Evolutionary conservation across 2,329 filamentous ascomycete genomes (phyloP).

Genomic region (Dothistroma septosporum): DNA sequence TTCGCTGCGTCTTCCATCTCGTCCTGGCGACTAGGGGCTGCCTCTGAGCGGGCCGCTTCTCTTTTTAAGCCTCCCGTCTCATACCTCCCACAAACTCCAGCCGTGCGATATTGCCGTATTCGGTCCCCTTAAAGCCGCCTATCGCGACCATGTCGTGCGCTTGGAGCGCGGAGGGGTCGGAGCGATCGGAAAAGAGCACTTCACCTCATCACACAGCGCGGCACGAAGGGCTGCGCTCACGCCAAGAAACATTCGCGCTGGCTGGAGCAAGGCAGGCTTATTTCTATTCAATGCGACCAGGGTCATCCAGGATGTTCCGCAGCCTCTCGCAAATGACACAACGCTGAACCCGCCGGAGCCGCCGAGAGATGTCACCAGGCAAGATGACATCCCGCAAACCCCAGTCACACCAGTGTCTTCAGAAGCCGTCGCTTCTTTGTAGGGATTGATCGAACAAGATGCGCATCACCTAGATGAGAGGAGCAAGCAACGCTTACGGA

Average conservation of each 20-base stretch:
- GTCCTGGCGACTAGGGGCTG: no score
- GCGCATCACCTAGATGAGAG: not conserved
- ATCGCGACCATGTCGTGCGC: constrained; percentile 15
- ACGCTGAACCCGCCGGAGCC: no score
- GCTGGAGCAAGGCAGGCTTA: constrained; percentile 27
- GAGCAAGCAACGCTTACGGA: not conserved
- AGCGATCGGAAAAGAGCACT: constrained; percentile 16
- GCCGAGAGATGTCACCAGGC: no score
- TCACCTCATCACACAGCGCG: constrained; percentile 23
- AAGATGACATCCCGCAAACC: no score
- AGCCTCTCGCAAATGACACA: no score
- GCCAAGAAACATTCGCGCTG: constrained; percentile 30
- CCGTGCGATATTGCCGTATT: constrained; percentile 27
- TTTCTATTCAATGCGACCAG: constrained; percentile 25
- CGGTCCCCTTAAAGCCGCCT: constrained; percentile 13
- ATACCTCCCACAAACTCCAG: constrained; percentile 28
- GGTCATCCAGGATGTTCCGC: not conserved
- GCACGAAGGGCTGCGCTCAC: constrained; percentile 18
- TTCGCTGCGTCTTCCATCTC: no score
- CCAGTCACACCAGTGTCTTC: not conserved
- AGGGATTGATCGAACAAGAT: not conserved
- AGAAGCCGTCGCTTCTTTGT: no score
- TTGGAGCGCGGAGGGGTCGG: constrained; percentile 10
- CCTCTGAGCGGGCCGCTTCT: no score
- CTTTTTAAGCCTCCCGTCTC: constrained; percentile 23